Evolutionary conservation across 2,329 filamentous ascomycete genomes (phyloP).

Genomic region (Fusarium sp.): DNA sequence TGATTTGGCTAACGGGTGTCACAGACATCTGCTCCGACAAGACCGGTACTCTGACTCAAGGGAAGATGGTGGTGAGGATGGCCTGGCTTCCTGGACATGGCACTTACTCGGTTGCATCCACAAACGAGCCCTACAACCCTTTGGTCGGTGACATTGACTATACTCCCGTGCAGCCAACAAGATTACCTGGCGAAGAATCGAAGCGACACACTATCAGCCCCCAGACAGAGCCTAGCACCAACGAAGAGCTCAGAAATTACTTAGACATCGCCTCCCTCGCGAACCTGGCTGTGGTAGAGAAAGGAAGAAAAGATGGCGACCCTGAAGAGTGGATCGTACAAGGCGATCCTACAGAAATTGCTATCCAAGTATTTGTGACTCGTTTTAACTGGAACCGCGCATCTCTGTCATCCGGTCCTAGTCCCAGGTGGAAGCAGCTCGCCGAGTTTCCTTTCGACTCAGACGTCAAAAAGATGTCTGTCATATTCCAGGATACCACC

Average conservation of each 20-base stretch:
- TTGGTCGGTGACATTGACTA: constrained; percentile 37
- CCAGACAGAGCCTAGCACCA: constrained; percentile 56
- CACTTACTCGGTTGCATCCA: constrained; percentile 48
- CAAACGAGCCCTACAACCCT: constrained; percentile 49
- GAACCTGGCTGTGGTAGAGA: constrained; percentile 70
- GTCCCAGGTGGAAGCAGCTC: constrained; percentile 66
- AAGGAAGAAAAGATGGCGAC: constrained; percentile 56
- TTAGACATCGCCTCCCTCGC: constrained; percentile 74
- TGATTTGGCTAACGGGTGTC: background rate
- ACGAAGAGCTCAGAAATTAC: constrained; percentile 64
- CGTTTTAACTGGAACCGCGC: constrained; percentile 74
- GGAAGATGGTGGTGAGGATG: constrained; percentile 51
- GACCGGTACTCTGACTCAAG: constrained; percentile 53
- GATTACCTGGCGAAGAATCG: constrained; percentile 36
- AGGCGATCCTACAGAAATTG: constrained; percentile 76
- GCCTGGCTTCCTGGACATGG: constrained; percentile 50
- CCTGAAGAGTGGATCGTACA: constrained; percentile 71
- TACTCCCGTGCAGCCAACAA: constrained; percentile 27
- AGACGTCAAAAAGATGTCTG: constrained; percentile 81
- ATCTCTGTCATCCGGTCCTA: constrained; percentile 62
- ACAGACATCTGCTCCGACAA: constrained; percentile 53
- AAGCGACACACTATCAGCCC: constrained; percentile 48
- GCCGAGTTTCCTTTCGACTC: constrained; percentile 82
- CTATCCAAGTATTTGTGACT: constrained; percentile 78
- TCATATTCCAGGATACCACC: constrained; percentile 67